Evolutionary conservation across 2,329 filamentous ascomycete species (phyloP).

Genomic region (Teratosphaeria zuluensis): DNA sequence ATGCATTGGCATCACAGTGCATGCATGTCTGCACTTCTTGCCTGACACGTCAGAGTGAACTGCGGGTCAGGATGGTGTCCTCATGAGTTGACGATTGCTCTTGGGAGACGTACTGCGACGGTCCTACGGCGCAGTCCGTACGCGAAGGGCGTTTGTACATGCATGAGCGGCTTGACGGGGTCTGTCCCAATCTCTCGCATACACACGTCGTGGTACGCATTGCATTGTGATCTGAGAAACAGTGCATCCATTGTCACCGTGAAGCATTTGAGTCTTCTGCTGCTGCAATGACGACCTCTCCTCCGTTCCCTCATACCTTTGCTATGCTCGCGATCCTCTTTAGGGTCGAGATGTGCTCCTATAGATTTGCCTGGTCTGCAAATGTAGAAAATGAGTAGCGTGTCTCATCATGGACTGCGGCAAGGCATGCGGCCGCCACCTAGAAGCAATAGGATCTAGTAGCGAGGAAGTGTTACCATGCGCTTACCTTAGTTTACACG

Average conservation of each 20-base stretch:
- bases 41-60: neutral
- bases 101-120: neutral
- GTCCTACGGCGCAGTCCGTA: neutral
- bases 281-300: neutral
- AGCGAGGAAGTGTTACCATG: neutral
- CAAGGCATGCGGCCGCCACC: neutral
- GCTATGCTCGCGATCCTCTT: neutral
- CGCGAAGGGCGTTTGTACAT: neutral
- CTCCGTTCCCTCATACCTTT: neutral
- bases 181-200: neutral
- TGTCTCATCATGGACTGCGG: neutral
- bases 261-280: neutral
- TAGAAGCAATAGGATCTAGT: neutral
- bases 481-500: neutral
- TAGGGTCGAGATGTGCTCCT: neutral
- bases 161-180: neutral
- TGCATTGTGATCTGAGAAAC: neutral
- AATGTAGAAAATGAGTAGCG: neutral
- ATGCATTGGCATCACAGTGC: neutral
- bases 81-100: neutral
- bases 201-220: neutral
- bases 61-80: neutral
- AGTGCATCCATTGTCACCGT: neutral
- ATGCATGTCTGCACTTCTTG: neutral
- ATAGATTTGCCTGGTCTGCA: neutral